These are phyloP conservation scores for Calonectria hongkongensis DNA, from an alignment of 2,329 filamentous ascomycete species.

Conservation along the genomic window DNA sequence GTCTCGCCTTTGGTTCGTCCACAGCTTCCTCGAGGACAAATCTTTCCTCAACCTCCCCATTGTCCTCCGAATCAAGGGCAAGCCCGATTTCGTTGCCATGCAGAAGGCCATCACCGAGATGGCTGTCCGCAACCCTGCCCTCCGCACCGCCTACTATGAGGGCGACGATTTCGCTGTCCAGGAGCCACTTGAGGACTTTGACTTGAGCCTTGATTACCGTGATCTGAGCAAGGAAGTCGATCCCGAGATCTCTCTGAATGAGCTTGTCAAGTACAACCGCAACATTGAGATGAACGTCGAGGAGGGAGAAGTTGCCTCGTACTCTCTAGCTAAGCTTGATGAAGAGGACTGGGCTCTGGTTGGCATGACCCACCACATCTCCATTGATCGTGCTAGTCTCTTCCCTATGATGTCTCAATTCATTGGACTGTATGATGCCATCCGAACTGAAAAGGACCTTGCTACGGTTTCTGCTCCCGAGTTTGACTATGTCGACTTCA, in stretches of 20 bases:
- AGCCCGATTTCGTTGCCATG: slow-evolving; percentile 44
- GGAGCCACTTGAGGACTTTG: slow-evolving; percentile 48
- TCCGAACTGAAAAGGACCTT: slow-evolving; percentile 45
- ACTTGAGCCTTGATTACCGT: slow-evolving; percentile 45
- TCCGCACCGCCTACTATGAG: slow-evolving; percentile 51
- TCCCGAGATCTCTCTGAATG: slow-evolving; percentile 39
- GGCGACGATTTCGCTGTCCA: slow-evolving; percentile 51
- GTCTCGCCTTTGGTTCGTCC: slow-evolving; percentile 53
- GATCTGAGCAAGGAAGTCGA: slow-evolving; percentile 44
- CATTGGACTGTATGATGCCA: slow-evolving; percentile 49
- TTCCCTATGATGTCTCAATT: slow-evolving; percentile 52
- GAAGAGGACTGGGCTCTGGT: slow-evolving; percentile 49
- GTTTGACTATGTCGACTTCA: slow-evolving; percentile 53
- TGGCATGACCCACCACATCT: slow-evolving; percentile 52
- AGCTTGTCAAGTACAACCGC: slow-evolving; percentile 47
- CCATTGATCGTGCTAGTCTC: slow-evolving; percentile 50
- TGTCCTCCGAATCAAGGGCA: slow-evolving; percentile 51
- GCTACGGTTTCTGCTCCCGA: slow-evolving; percentile 47
- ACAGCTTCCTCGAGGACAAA: slow-evolving; percentile 53
- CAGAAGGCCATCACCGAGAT: slow-evolving; percentile 47
- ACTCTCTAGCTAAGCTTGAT: slow-evolving; percentile 48
- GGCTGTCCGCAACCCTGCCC: slow-evolving; percentile 47
- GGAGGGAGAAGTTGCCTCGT: slow-evolving; percentile 48
- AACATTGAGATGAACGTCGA: slow-evolving; percentile 52
- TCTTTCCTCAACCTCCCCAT: slow-evolving; percentile 52